phyloP scores from a whole-genome alignment of 2,329 filamentous ascomycete species.

The Pseudomassariella vexata region DNA sequence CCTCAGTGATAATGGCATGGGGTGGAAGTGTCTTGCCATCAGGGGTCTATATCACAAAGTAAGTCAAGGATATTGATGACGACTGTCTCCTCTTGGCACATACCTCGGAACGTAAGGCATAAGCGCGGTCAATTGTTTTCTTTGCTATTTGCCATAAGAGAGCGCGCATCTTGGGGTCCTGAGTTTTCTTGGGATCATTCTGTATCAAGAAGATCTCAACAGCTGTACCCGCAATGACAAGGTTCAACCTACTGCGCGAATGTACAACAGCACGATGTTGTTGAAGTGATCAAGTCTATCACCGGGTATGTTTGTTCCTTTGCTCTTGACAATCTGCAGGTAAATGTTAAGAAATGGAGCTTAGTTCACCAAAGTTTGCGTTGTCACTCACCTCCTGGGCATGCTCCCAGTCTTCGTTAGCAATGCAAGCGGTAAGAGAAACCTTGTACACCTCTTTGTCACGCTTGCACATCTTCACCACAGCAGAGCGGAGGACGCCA shows the following conservation, averaged over 20 bases:
- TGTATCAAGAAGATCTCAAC: too few relatives aligned
- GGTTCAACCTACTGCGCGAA: conserved; percentile 49
- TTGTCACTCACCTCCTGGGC: conserved; percentile 46
- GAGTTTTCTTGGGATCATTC: conserved; percentile 1
- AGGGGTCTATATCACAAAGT: too few relatives aligned
- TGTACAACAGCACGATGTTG: conserved; percentile 47
- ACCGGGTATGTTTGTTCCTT: conserved; percentile 44
- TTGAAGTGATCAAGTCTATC: conserved; percentile 47
- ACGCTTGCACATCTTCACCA: conserved; percentile 41
- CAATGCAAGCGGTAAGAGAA: conserved; percentile 47
- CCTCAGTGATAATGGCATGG: conserved; percentile 10
- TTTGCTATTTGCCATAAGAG: too few relatives aligned
- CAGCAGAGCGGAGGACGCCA: conserved; percentile 41
- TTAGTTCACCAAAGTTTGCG: too few relatives aligned
- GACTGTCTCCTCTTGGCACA: neutral
- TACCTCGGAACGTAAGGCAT: too few relatives aligned
- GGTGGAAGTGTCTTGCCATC: conserved; percentile 1
- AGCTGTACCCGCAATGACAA: too few relatives aligned
- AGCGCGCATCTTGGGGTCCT: too few relatives aligned
- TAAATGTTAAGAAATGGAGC: too few relatives aligned
- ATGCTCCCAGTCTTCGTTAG: conserved; percentile 49
- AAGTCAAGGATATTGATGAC: too few relatives aligned
- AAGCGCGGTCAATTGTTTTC: too few relatives aligned
- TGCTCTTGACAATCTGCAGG: conserved; percentile 44
- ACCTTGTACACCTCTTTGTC: conserved; percentile 34